Conservation (phyloP, 2,329 filamentous ascomycete genomes). For the Colletotrichum liriopes region DNA sequence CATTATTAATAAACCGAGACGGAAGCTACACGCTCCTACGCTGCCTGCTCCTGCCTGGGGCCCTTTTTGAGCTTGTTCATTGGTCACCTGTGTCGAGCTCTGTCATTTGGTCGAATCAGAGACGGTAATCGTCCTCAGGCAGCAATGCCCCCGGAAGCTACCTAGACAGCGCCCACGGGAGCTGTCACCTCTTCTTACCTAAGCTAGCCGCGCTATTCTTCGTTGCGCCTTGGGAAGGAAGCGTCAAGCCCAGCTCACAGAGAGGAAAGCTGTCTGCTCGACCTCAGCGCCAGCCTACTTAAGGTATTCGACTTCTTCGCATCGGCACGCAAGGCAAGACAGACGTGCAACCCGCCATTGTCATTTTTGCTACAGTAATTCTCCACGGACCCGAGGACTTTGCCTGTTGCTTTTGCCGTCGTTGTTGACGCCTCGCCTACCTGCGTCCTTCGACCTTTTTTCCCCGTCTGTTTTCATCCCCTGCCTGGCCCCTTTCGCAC, state of each 20-base stretch:
- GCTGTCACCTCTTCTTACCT: slow-evolving; percentile 13
- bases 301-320: slow-evolving; percentile 21
- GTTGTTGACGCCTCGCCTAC: neutral
- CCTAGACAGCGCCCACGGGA: slow-evolving; percentile 7
- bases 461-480: neutral
- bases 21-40: slow-evolving; percentile 11
- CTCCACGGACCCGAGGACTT: neutral
- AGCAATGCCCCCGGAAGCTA: slow-evolving; percentile 18
- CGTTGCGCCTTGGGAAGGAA: slow-evolving; percentile 1
- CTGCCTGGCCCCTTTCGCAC: slow-evolving; percentile 1
- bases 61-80: neutral
- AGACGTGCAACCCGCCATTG: slow-evolving; percentile 4
- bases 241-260: neutral
- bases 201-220: slow-evolving; percentile 1
- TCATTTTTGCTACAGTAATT: neutral
- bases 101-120: slow-evolving; percentile 20
- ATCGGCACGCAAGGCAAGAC: slow-evolving; percentile 2
- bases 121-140: slow-evolving; percentile 20
- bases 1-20: slow-evolving; percentile 1
- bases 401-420: neutral
- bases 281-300: slow-evolving; percentile 17
- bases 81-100: slow-evolving; percentile 11
- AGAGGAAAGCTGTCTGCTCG: neutral
- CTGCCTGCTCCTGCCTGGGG: slow-evolving; percentile 12
- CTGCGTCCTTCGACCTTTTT: neutral